Evolutionary conservation across 2,329 filamentous ascomycete genomes (phyloP).

Genomic region (Arthrobotrys sphaeroides): DNA sequence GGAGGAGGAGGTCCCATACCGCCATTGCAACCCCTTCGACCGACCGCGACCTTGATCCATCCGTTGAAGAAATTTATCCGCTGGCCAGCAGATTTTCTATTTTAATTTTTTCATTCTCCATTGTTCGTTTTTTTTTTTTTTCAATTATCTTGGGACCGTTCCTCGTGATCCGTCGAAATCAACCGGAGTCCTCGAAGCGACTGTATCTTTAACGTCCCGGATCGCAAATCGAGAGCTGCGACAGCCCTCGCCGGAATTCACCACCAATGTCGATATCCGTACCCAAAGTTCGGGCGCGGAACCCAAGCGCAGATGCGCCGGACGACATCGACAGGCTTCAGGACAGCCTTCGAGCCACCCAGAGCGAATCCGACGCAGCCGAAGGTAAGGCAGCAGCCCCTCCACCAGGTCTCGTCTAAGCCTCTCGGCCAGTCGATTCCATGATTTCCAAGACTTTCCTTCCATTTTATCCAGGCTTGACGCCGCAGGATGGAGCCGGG

Average conservation of each 20-base stretch:
- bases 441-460: conserved; percentile 48
- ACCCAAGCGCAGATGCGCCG: conserved; percentile 41
- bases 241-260: neutral
- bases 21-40: conserved; percentile 11
- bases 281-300: conserved; percentile 38
- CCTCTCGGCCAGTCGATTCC: conserved; percentile 39
- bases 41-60: conserved; percentile 19
- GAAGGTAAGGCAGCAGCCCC: conserved; percentile 49
- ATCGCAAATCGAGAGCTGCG: neutral
- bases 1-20: neutral
- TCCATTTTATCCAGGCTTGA: conserved; percentile 49
- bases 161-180: conserved; percentile 30
- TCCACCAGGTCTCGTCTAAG: conserved; percentile 46
- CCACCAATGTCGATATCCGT: conserved; percentile 40
- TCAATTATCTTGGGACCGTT: neutral
- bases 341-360: conserved; percentile 25
- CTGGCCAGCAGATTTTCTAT: neutral
- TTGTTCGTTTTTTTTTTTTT: too few species aligned
- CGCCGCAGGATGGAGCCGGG: neutral
- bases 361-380: conserved; percentile 51
- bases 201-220: neutral
- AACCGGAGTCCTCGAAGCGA: conserved; percentile 12
- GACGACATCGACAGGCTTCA: conserved; percentile 51
- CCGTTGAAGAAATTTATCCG: conserved; percentile 36
- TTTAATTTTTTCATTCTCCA: neutral